Conservation (phyloP, 495 filamentous ascomycete species). For the Podospora pseudopauciseta region DNA sequence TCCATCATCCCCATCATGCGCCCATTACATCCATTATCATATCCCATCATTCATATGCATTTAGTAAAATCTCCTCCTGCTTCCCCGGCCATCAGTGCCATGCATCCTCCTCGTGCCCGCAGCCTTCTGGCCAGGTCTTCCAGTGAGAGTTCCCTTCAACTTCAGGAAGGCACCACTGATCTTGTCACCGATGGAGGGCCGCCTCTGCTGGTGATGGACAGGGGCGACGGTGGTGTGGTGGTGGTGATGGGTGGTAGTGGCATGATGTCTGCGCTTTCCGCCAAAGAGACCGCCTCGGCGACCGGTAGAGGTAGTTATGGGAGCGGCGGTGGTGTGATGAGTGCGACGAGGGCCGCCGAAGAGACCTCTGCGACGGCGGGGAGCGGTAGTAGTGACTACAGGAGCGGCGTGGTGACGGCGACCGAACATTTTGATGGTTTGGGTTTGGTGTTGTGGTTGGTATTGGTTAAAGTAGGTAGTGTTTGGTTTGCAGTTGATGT, state of each 20-base stretch:
- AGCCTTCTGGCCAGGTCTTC: constrained; percentile 63
- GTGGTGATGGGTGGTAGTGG: not conserved
- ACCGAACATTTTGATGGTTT: constrained; percentile 16
- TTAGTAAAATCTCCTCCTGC: constrained; percentile 19
- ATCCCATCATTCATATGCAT: not conserved
- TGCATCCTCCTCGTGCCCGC: constrained; percentile 69
- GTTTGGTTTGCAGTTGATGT: not conserved
- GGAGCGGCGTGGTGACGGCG: not conserved
- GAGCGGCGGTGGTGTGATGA: constrained; percentile 8
- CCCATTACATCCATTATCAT: not conserved
- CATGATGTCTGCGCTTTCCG: constrained; percentile 1
- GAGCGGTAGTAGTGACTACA: constrained; percentile 5
- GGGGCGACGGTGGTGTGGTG: constrained; percentile 23
- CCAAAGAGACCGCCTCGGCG: constrained; percentile 14
- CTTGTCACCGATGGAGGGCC: constrained; percentile 61
- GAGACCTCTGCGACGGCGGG: constrained; percentile 14
- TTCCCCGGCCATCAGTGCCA: constrained; percentile 63
- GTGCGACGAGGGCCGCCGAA: constrained; percentile 12
- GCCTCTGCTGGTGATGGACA: constrained; percentile 55
- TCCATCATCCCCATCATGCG: not conserved
- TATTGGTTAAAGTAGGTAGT: constrained; percentile 4
- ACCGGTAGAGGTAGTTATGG: constrained; percentile 12
- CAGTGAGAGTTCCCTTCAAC: constrained; percentile 59
- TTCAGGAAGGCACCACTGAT: constrained; percentile 64
- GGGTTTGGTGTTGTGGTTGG: not conserved